Evolutionary conservation across 805 yeast species (phyloP).

Genomic region (Vanderwaltozyma polyspora): DNA sequence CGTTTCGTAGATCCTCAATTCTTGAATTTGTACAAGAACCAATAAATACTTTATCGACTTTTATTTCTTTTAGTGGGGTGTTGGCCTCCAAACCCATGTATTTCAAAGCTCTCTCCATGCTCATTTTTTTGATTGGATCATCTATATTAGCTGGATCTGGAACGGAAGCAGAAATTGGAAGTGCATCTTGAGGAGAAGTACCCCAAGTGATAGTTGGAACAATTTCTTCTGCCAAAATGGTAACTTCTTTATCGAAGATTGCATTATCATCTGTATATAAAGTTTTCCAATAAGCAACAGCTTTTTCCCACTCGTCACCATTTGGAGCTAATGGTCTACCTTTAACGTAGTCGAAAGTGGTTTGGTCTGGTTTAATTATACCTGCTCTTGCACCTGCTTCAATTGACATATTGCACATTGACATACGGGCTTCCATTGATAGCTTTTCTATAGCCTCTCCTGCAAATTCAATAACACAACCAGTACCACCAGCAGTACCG

Average conservation of each 20-base stretch:
- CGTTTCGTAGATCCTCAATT: conserved; percentile 91
- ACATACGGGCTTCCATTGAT: conserved; percentile 97
- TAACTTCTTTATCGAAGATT: conserved; percentile 71
- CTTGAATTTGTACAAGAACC: conserved; percentile 98
- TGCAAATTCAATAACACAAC: conserved; percentile 90
- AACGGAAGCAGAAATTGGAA: conserved; percentile 81
- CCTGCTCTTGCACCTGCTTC: conserved; percentile 99
- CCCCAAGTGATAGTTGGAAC: conserved; percentile 99
- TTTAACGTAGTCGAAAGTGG: conserved; percentile 76
- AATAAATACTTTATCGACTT: conserved; percentile 87
- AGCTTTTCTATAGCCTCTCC: conserved; percentile 86
- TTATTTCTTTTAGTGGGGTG: conserved; percentile 62
- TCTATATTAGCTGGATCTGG: conserved; percentile 76
- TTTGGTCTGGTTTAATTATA: conserved; percentile 93
- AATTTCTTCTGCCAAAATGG: conserved; percentile 71
- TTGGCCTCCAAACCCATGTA: conserved; percentile 89
- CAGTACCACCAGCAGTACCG: conserved; percentile 99
- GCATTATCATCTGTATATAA: conserved; percentile 86
- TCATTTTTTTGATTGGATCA: conserved; percentile 66
- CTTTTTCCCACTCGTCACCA: conserved; percentile 93
- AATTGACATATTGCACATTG: conserved; percentile 97
- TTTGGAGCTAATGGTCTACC: conserved; percentile 92
- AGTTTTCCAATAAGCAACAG: conserved; percentile 82
- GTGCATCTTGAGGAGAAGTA: conserved; percentile 97
- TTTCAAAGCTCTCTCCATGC: conserved; percentile 82